Evolutionary conservation across 176 grass and related monocot genomes (phyloP), one percentile per base, ranked within the genome.

Genomic region (Zizania latifolia): DNA sequence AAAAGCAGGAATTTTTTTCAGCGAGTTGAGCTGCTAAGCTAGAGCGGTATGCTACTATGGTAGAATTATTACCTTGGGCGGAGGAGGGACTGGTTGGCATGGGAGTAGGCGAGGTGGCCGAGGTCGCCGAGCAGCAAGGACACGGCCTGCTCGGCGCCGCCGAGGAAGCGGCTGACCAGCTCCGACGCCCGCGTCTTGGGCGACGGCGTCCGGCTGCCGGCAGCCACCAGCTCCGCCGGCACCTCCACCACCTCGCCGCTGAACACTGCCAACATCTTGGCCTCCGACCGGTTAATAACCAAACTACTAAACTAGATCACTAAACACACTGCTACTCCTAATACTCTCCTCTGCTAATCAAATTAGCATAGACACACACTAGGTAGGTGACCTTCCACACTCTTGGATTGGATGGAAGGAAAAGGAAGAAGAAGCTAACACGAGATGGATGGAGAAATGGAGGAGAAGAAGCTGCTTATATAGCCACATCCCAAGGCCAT

Each of bases 161-260:
- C 68, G 10, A 97, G 71, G 76, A 97, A 97, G 3, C 90, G 84
- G 32, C 30, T 78, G 5, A 97, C 85, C 10, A 97, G 89, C 85
- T 90, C 87, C 0, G 87, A 70, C 31, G 79, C 87, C 24, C 65
- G 66, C 10, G 90, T 97, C 88, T 97, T 97, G 2, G 93, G 93
- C 17, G 93, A 97, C 58, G 93, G 90, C 33, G 93, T 97, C 32
- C 88, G 77, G 90, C 88, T 91, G 0, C 93, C 90, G 26, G 93
- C 93, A 1, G 83, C 93, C 82, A 89, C 88, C 85, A 97, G 64
- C 85, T 97, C 93, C 58, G 70, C 77, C 33, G 93, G 93, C 67
- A 87, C 90, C 69, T 71, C 93, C 76, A 97, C 90, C 76, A 97
- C 85, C 48, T 79, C 86, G 40, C 94, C 94, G 85, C 91, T 86